Conservation (phyloP, 495 filamentous ascomycete genomes). For the Talaromyces nanjingensis region DNA sequence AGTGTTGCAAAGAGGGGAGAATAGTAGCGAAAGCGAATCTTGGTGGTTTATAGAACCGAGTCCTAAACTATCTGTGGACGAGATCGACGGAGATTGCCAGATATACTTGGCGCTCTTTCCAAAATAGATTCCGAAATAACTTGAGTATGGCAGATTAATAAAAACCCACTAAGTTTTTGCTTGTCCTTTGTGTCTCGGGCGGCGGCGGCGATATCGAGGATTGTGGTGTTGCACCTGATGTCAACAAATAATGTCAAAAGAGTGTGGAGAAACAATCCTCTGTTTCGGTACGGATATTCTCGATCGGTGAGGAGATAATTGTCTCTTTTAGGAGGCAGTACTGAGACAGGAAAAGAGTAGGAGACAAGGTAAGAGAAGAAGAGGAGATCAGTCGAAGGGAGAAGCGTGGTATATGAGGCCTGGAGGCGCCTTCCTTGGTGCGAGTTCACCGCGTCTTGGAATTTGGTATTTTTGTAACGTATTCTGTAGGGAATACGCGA, state of each 20-base stretch:
- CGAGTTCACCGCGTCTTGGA: not conserved
- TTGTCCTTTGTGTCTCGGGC: not conserved
- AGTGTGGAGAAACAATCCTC: not conserved
- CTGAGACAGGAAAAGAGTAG: not conserved
- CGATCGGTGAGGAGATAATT: not conserved
- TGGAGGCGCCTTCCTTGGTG: not conserved
- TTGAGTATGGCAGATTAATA: not conserved
- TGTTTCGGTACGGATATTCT: not conserved
- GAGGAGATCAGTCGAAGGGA: not conserved
- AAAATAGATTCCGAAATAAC: not conserved
- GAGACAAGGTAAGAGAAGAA: not conserved
- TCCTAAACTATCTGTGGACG: not conserved
- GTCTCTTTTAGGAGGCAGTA: not conserved
- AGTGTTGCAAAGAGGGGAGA: not conserved
- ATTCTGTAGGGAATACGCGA: not conserved
- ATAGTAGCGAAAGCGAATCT: not conserved
- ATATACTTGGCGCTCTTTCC: not conserved
- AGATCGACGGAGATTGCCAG: not conserved
- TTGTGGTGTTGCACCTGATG: not conserved
- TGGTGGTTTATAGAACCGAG: not conserved
- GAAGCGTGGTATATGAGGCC: not conserved
- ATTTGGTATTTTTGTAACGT: not conserved
- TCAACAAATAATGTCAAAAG: not conserved
- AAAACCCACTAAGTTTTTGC: not conserved
- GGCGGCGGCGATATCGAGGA: not conserved